These are phyloP conservation scores for Pycnococcus provasolii DNA, from an alignment of 139 green algal species.

Conservation along the genomic window DNA sequence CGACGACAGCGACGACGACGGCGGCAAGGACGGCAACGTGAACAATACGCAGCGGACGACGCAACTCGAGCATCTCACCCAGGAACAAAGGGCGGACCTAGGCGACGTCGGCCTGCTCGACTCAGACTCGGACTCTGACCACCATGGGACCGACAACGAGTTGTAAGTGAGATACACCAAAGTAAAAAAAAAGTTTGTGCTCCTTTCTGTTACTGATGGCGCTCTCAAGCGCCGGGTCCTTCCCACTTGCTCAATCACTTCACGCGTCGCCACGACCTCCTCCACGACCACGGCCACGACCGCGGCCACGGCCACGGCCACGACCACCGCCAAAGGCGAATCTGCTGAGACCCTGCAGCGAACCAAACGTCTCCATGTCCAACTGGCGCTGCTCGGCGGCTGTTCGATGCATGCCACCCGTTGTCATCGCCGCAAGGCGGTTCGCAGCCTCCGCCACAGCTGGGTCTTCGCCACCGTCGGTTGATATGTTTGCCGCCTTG, in stretches of 20 bases:
- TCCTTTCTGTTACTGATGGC: neutral
- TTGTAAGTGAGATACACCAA: too few relatives aligned
- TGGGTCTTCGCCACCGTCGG: neutral
- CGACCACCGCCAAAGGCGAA: neutral
- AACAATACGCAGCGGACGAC: too few relatives aligned
- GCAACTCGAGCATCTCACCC: too few relatives aligned
- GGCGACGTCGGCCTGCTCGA: too few relatives aligned
- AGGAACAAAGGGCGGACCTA: too few relatives aligned
- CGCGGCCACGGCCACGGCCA: neutral
- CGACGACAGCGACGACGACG: too few relatives aligned
- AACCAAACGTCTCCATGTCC: conserved; percentile 77
- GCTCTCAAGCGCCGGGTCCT: neutral
- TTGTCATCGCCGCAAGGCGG: too few relatives aligned
- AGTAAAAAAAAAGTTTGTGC: neutral
- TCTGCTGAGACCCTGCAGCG: neutral
- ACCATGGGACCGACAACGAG: too few relatives aligned
- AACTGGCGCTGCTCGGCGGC: conserved; percentile 52
- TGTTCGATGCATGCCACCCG: neutral
- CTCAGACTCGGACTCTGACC: too few relatives aligned
- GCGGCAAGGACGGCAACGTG: too few relatives aligned
- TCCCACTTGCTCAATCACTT: neutral
- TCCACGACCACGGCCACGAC: neutral
- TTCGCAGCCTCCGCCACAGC: conserved; percentile 29
- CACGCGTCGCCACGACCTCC: neutral
- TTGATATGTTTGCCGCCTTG: neutral